phyloP scores from a whole-genome alignment of 805 yeast species.

The Cyberlindnera sargentensis region DNA sequence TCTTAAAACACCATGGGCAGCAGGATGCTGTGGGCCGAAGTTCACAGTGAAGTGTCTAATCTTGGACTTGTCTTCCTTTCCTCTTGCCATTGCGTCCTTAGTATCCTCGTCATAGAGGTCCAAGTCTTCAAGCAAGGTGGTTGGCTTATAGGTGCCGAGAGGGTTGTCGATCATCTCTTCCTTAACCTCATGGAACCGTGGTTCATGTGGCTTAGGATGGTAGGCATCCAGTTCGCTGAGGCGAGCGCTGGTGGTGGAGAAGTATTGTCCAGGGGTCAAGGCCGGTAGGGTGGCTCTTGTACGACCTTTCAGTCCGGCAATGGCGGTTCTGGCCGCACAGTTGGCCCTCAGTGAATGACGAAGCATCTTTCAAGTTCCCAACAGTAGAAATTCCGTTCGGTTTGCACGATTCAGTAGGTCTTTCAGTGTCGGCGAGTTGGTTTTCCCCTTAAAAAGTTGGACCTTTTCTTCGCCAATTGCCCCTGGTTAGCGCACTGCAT shows the following conservation, averaged over 20 bases:
- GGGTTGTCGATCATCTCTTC: constrained; percentile 31
- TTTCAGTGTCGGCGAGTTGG: not conserved
- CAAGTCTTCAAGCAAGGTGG: constrained; percentile 22
- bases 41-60: constrained; percentile 85
- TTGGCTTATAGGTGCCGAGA: constrained; percentile 30
- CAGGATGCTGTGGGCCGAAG: constrained; percentile 93
- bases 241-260: not conserved
- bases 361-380: not conserved
- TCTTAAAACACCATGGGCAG: constrained; percentile 89
- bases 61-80: constrained; percentile 27
- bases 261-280: not conserved
- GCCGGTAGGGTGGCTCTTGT: not conserved
- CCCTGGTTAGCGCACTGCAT: not conserved
- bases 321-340: not conserved
- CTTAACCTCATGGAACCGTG: constrained; percentile 9
- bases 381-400: not conserved
- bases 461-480: not conserved
- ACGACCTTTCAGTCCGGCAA: not conserved
- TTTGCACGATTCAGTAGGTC: too few relatives aligned
- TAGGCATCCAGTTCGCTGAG: constrained; percentile 20
- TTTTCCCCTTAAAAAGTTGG: not conserved
- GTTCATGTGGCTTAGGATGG: constrained; percentile 16
- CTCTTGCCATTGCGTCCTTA: constrained; percentile 21
- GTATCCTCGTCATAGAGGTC: constrained; percentile 33
- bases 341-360: constrained; percentile 1